These are phyloP conservation scores for Epichloe glyceriae DNA, from an alignment of 2,329 filamentous ascomycete genomes.

Conservation along the genomic window DNA sequence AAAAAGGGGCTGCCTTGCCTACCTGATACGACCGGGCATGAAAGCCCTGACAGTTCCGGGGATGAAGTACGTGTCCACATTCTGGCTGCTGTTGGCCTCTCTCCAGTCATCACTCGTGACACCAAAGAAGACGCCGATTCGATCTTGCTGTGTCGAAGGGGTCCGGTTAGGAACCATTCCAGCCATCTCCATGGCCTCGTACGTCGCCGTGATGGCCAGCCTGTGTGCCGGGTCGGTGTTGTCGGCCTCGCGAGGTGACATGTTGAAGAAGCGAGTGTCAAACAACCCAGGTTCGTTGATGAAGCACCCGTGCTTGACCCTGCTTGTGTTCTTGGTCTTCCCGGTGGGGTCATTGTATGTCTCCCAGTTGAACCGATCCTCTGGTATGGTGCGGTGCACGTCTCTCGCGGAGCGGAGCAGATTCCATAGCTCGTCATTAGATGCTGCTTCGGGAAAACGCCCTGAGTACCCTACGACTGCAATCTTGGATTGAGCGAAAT, in stretches of 20 bases:
- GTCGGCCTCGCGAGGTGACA: slow-evolving; percentile 60
- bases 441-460: slow-evolving; percentile 25
- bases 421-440: slow-evolving; percentile 39
- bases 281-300: slow-evolving; percentile 58
- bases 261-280: slow-evolving; percentile 66
- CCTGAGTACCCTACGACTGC: slow-evolving; percentile 58
- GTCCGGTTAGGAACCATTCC: slow-evolving; percentile 28
- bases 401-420: slow-evolving; percentile 44
- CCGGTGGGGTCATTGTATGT: slow-evolving; percentile 53
- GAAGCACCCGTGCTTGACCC: slow-evolving; percentile 56
- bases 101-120: slow-evolving; percentile 68
- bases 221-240: slow-evolving; percentile 66
- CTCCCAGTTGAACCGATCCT: slow-evolving; percentile 51
- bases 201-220: slow-evolving; percentile 57
- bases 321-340: slow-evolving; percentile 52
- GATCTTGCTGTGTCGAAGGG: slow-evolving; percentile 37
- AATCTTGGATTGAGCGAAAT: slow-evolving; percentile 21
- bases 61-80: slow-evolving; percentile 45
- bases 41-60: slow-evolving; percentile 39
- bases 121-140: slow-evolving; percentile 62
- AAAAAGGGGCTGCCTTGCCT: slow-evolving; percentile 16
- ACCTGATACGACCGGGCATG: slow-evolving; percentile 48
- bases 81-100: slow-evolving; percentile 62
- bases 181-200: slow-evolving; percentile 65
- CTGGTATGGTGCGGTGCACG: slow-evolving; percentile 45